Evolutionary conservation across 2,329 filamentous ascomycete species (phyloP), one percentile per base, ranked within the genome.

Genomic region (Dryadomyces quercivorus): DNA sequence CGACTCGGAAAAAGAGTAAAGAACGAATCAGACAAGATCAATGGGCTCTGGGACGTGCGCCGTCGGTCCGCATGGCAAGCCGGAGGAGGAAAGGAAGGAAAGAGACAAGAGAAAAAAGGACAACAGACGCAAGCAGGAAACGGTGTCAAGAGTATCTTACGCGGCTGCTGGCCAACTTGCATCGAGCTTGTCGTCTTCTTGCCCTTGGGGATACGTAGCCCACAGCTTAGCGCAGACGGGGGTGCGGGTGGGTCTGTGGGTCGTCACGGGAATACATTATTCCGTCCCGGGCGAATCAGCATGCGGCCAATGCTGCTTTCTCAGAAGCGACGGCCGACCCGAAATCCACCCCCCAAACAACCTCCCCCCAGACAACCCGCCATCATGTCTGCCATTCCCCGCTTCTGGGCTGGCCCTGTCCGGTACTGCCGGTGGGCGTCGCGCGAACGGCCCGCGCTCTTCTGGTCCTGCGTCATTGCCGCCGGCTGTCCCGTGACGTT

Each of bases 391-490:
- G 64, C 71, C 64, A 63, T 77, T 54, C 85, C 89, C 63, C 76
- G 77, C 64, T 96, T 98, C 85, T 96, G 86, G 82, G 78, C 82
- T 61, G 78, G 80, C 57, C 93, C 93, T 60, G 65, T 94, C 68
- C 83, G 83, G 64, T 97, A 95, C 82, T 72, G 87, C 65, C 85
- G 85, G 71, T 97, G 91, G 89, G 84, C 90, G 53, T 79, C 87
- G 51, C 85, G 89, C 72, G 85, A 93, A 71, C 87, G 86, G 69
- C 93, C 93, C 52, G 90, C 90, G 57, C 86, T 90, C 74, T 95
- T 96, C 78, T 97, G 83, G 80, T 89, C 88, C 63, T 74, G 88
- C 64, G 66, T 88, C 56, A 73, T 97, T 61, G 92, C 88, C 62
- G 74, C 71, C 60, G 64, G 81, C 54, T 90, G 90, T 12, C 93